phyloP scores from a whole-genome alignment of 2,329 filamentous ascomycete species.

The Trichoderma breve region DNA sequence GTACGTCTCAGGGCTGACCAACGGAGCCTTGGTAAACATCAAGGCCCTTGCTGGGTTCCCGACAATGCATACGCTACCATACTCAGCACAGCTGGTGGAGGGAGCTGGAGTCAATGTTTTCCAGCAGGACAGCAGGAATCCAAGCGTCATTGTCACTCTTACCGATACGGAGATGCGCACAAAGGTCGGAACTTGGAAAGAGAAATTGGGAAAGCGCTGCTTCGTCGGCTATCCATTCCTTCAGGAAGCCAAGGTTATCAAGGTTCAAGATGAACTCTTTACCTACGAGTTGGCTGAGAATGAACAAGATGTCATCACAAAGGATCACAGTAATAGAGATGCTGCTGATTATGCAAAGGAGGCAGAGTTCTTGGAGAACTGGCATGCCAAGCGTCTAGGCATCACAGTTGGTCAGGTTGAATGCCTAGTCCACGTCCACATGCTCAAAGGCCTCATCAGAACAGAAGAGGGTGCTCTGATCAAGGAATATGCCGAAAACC shows the following conservation, averaged over 20 bases:
- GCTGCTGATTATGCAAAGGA: constrained; percentile 84
- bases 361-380: constrained; percentile 75
- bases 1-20: constrained; percentile 77
- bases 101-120: constrained; percentile 93
- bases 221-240: constrained; percentile 94
- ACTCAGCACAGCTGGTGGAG: constrained; percentile 66
- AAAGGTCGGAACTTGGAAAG: constrained; percentile 69
- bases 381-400: constrained; percentile 87
- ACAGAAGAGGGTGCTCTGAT: constrained; percentile 86
- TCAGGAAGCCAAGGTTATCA: constrained; percentile 86
- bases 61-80: constrained; percentile 80
- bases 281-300: constrained; percentile 72
- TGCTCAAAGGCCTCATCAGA: constrained; percentile 87
- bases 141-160: constrained; percentile 91
- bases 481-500: constrained; percentile 87
- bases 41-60: constrained; percentile 92
- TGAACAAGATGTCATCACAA: constrained; percentile 62
- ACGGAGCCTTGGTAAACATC: constrained; percentile 77
- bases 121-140: constrained; percentile 91
- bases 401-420: constrained; percentile 85
- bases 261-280: constrained; percentile 90
- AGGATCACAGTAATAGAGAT: constrained; percentile 70
- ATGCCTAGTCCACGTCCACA: constrained; percentile 85
- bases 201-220: constrained; percentile 79
- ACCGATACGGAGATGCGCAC: constrained; percentile 70